Evolutionary conservation across 495 filamentous ascomycete genomes (phyloP).

Genomic region (Penicillium samsonianum): DNA sequence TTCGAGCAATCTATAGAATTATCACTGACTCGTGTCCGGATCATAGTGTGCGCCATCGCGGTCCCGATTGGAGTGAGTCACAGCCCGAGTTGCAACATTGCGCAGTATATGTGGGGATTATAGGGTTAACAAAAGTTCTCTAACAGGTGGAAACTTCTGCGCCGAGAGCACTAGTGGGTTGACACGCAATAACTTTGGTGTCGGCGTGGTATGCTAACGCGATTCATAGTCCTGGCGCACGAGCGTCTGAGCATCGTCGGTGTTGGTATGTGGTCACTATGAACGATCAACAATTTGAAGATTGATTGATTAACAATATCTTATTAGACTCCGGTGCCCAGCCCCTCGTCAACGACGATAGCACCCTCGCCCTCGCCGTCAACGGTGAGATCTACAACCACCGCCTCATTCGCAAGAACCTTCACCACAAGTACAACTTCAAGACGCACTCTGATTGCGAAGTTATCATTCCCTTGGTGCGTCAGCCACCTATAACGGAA

Average conservation of each 20-base stretch:
- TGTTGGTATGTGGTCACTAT: conserved; percentile 69
- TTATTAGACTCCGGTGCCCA: conserved; percentile 84
- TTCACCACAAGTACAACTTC: conserved; percentile 83
- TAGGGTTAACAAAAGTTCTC: conserved; percentile 21
- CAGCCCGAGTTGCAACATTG: conserved; percentile 14
- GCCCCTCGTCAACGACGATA: conserved; percentile 89
- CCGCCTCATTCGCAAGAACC: conserved; percentile 79
- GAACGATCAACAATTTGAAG: background rate
- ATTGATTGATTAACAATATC: conserved; percentile 19
- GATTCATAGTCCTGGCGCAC: conserved; percentile 81
- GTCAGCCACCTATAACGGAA: conserved; percentile 24
- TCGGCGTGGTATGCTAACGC: conserved; percentile 23
- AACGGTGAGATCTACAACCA: conserved; percentile 99
- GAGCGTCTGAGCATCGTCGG: conserved; percentile 97
- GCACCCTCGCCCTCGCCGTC: conserved; percentile 86
- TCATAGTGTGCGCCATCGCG: conserved; percentile 85
- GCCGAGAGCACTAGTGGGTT: conserved; percentile 84
- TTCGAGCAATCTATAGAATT: conserved; percentile 43
- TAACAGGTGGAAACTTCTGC: conserved; percentile 81
- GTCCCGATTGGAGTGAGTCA: conserved; percentile 97
- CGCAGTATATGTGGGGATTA: conserved; percentile 3
- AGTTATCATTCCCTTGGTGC: conserved; percentile 94
- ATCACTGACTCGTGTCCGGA: conserved; percentile 21
- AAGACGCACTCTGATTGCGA: conserved; percentile 98
- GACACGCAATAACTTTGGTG: background rate